These are phyloP conservation scores for Pythium apleroticum DNA, from an alignment of 352 stramenopile genomes.

Conservation along the genomic window DNA sequence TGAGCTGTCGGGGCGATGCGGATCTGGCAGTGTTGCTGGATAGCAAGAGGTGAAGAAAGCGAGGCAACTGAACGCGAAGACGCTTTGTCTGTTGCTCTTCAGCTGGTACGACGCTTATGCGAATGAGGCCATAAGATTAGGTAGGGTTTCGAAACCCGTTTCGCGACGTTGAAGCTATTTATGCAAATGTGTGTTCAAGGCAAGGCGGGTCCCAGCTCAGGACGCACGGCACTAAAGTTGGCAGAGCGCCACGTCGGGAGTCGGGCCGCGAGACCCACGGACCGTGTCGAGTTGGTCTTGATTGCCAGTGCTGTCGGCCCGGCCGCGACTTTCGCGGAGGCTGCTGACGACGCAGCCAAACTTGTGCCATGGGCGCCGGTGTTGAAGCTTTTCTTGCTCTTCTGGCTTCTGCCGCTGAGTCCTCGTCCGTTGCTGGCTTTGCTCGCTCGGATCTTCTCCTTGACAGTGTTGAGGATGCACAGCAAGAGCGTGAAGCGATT, in stretches of 20 bases:
- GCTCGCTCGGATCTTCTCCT: neutral
- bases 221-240: neutral
- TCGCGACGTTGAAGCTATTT: no score
- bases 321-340: no score
- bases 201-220: neutral
- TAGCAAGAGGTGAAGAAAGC: no score
- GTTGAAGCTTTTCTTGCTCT: neutral
- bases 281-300: neutral
- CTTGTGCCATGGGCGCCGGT: neutral
- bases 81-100: no score
- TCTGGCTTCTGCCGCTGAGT: neutral
- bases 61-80: neutral
- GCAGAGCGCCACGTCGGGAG: neutral
- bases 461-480: slow-evolving; percentile 22
- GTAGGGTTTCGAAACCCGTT: no score
- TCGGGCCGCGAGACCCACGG: neutral
- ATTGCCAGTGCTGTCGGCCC: neutral
- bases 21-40: no score
- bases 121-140: no score
- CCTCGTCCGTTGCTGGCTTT: neutral
- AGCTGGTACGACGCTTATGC: no score
- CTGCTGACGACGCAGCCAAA: neutral
- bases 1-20: no score
- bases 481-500: slow-evolving; percentile 28
- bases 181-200: no score